phyloP scores from a whole-genome alignment of 352 stramenopile genomes.

The Globisporangium megalacanthum region DNA sequence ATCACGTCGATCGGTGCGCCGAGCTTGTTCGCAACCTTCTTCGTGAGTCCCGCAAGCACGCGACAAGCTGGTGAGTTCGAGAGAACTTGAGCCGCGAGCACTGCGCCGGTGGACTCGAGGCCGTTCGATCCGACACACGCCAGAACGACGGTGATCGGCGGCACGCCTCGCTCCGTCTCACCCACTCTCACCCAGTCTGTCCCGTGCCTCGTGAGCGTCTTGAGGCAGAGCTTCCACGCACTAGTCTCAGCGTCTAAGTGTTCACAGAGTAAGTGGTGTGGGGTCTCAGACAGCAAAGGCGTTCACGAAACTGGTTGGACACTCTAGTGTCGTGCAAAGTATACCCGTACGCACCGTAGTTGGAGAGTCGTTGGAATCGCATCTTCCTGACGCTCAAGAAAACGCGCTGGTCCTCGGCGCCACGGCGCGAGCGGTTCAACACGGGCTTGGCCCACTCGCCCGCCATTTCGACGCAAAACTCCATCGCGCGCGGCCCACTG shows the following conservation, averaged over 20 bases:
- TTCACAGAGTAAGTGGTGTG: no score
- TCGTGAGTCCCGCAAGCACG: conserved; percentile 71
- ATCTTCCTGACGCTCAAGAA: conserved; percentile 52
- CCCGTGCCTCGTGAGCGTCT: conserved; percentile 62
- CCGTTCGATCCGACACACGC: conserved; percentile 18
- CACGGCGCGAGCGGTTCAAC: conserved; percentile 67
- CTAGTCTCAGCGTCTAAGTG: conserved; percentile 41
- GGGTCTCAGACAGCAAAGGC: no score
- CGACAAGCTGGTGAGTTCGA: conserved; percentile 69
- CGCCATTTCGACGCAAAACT: conserved; percentile 64
- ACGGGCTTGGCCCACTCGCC: conserved; percentile 66
- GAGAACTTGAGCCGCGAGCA: conserved; percentile 38
- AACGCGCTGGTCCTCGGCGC: conserved; percentile 65
- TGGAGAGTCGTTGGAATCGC: conserved; percentile 69
- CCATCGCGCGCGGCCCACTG: conserved; percentile 45
- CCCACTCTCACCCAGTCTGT: conserved; percentile 69
- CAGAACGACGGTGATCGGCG: conserved; percentile 61
- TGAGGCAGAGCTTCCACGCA: conserved; percentile 62
- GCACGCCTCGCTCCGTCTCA: conserved; percentile 55
- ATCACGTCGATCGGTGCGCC: conserved; percentile 76
- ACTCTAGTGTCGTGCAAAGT: no score
- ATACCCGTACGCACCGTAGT: conserved; percentile 40
- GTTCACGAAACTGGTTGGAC: no score
- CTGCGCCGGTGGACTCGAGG: conserved; percentile 52
- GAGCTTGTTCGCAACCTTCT: conserved; percentile 82